A percentile compares a stretch with the other conserved stretches of the same genome.
Conservation (phyloP, 305 asterid species). For the Fraxinus floribunda region DNA sequence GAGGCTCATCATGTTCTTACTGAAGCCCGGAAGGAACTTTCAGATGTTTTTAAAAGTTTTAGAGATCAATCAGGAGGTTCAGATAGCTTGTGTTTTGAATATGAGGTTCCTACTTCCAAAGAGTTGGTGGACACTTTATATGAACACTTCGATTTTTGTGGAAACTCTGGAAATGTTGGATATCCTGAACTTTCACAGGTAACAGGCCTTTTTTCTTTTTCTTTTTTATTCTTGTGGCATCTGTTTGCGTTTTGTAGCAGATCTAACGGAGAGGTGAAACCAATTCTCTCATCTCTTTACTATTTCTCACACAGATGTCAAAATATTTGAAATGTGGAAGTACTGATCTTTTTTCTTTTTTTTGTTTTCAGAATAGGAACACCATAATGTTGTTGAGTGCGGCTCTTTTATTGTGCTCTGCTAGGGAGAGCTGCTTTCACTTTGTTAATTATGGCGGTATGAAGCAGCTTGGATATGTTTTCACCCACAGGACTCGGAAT, state of each 20-base stretch:
- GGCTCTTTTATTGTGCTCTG: conserved; percentile 74
- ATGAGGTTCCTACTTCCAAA: conserved; percentile 60
- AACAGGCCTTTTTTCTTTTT: conserved; percentile 17
- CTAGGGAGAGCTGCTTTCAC: conserved; percentile 83
- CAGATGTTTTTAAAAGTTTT: conserved; percentile 45
- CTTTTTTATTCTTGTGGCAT: conserved; percentile 11
- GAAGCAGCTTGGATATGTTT: conserved; percentile 79
- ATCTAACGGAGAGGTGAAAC: conserved; percentile 20
- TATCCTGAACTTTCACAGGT: conserved; percentile 67
- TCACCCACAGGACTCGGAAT: conserved; percentile 42
- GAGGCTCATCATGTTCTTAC: conserved; percentile 39
- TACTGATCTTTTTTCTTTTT: conserved; percentile 19
- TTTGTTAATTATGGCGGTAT: conserved; percentile 78
- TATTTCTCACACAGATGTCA: conserved; percentile 6
- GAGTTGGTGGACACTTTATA: conserved; percentile 62
- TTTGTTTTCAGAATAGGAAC: conserved; percentile 62
- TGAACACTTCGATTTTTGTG: conserved; percentile 39
- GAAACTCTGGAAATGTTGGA: conserved; percentile 43
- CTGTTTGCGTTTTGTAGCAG: conserved; percentile 17
- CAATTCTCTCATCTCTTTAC: conserved; percentile 15
- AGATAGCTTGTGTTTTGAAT: conserved; percentile 51
- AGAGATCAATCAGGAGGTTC: conserved; percentile 41
- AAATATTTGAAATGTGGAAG: background rate
- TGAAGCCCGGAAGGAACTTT: conserved; percentile 61
- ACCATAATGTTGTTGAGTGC: conserved; percentile 60